Base-by-base conservation (phyloP, 306 rosid genomes). In the Rubus idaeus region DNA sequence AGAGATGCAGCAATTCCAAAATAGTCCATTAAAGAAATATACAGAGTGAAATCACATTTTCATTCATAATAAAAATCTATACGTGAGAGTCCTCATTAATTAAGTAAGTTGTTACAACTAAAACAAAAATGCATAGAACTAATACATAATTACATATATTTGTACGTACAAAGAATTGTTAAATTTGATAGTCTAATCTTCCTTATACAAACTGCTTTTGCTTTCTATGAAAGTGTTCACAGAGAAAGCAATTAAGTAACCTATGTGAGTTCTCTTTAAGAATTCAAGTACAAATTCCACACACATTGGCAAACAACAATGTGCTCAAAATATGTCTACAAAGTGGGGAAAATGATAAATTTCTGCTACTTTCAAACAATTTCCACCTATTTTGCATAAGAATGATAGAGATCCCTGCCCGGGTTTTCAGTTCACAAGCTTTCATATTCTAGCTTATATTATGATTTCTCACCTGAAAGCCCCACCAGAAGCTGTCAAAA, bases 401-500 rank as follows among this genome's bases (percentile, higher is more conserved):
- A 66, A 49, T 50, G 18, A 23, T 52, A 13, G 70, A 73, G 45
- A 16, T 82, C 73, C 58, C 65, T 66, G 71, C 20, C 10, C 45
- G 45, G 52, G 16, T 11, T 84, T 82, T 73, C 67, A 80, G 49
- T 52, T 74, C 18, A 39, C 13, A 69, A 75, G 71, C 41, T 14
- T 13, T 9, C 61, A 71, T 8, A 62, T 63, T 73, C 57, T 42
- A 82, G 71, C 12, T 66, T 73, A 52, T 63, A 76, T 55, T 71
- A 70, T 14, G 51, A 72, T 78, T 73, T 40, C 69, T 70, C 53
- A 95, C 99, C 99, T 90, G 85, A 95, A 95, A 82, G 99, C 85
- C 60, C 99, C 99, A 70, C 99, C 99, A 18, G 99, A 95, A 17
- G 99, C 99, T 18, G 99, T 95, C 85, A 95, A 83, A 86, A 95